Evolutionary conservation across 129 eudicot species (phyloP), one percentile per base, ranked within the genome.

Genomic region (Dittrichia graveolens): DNA sequence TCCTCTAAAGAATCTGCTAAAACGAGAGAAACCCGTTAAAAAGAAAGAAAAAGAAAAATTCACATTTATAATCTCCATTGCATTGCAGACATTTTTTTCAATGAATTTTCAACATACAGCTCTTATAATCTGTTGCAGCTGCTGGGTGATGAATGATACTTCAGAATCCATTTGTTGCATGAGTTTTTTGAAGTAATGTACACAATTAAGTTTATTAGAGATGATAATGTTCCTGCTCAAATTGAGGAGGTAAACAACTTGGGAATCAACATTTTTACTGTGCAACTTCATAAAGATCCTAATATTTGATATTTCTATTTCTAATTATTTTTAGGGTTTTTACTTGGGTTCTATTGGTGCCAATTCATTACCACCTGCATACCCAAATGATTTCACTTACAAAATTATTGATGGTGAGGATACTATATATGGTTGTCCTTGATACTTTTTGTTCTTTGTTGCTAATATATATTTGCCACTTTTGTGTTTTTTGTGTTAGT

Each of bases 291-390:
- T 61, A 6, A 61, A 61, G 34, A 7, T 61, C 47, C 4, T 19
- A 66, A 24, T 24, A 24, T 24, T 24, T 35, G 38, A 15, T 49
- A 46, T 31, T 38, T 18, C 14, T 10, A 4, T 49, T 11, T 40
- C 70, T 9, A 37, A 46, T 46, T 65, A 15, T 15, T 67, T 76
- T 58, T 76, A 94, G 99, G 97, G 97, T 73, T 94, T 94, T 6
- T 94, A 73, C 71, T 72, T 94, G 78, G 99, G 97, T 46, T 94
- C 99, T 9, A 49, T 86, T 61, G 96, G 96, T 65, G 89, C 94
- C 16, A 58, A 43, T 75, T 83, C 83, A 19, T 46, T 82, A 54
- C 53, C 76, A 13, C 94, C 88, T 58, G 11, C 86, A 64, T 66
- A 75, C 70, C 92, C 88, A 69, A 74, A 80, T 73, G 95, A 88